Evolutionary conservation across 805 yeast genomes (phyloP).

Genomic region (Metschnikowia borealis): DNA sequence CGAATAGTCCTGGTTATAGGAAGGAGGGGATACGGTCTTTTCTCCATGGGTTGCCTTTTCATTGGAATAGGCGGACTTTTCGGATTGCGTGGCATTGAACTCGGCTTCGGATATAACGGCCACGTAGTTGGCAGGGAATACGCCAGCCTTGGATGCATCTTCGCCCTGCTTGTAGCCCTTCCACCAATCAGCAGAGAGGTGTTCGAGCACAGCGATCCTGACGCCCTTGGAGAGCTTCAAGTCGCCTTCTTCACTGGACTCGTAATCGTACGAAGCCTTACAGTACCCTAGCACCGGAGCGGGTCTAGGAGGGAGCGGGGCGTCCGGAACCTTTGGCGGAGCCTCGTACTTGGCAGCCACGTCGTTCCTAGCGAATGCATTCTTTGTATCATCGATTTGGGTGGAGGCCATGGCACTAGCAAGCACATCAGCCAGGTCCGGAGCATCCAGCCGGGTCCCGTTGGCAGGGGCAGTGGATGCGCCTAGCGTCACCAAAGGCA

Average conservation of each 20-base stretch:
- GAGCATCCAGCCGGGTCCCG: too few species aligned
- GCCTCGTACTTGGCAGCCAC: slow-evolving; percentile 1
- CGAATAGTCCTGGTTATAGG: neutral
- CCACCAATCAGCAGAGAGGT: slow-evolving; percentile 87
- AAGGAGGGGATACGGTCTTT: neutral
- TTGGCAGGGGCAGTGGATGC: neutral
- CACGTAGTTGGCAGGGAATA: slow-evolving; percentile 90
- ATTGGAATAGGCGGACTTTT: slow-evolving; percentile 12
- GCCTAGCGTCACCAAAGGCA: slow-evolving; percentile 7
- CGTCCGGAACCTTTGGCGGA: slow-evolving; percentile 3
- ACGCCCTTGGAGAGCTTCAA: slow-evolving; percentile 63
- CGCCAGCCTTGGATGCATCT: slow-evolving; percentile 52
- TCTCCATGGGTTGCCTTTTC: neutral
- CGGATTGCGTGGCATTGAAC: slow-evolving; percentile 21
- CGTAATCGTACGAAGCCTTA: slow-evolving; percentile 73
- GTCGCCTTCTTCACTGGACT: slow-evolving; percentile 74
- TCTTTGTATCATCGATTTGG: neutral
- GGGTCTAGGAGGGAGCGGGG: slow-evolving; percentile 15
- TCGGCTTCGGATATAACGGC: slow-evolving; percentile 35
- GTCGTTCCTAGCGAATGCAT: too few species aligned
- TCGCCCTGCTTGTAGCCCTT: slow-evolving; percentile 54
- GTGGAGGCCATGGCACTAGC: slow-evolving; percentile 6
- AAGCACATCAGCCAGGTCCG: neutral
- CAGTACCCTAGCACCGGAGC: slow-evolving; percentile 31
- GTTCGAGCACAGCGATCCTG: slow-evolving; percentile 64